phyloP scores from a whole-genome alignment of 1,139 yeast species.

The Pichia sp. region DNA sequence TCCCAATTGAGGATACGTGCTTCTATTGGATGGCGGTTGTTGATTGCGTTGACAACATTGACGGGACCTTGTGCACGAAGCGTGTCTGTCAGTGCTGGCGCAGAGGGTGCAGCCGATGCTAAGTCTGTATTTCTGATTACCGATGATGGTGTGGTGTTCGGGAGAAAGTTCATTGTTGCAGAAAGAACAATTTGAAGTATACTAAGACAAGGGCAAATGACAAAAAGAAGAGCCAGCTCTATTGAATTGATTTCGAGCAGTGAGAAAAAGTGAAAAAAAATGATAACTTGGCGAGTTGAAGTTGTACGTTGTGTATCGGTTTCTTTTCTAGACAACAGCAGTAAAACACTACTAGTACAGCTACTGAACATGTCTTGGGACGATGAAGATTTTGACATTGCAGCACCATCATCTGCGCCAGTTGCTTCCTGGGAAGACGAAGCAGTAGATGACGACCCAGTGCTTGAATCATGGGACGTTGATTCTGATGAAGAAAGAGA shows the following conservation, averaged over 20 bases:
- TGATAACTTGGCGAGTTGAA: not conserved
- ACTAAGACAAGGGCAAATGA: not conserved
- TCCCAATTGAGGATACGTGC: conserved; percentile 75
- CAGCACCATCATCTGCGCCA: conserved; percentile 40
- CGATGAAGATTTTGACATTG: conserved; percentile 84
- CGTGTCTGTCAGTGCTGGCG: conserved; percentile 56
- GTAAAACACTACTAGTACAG: too few species aligned
- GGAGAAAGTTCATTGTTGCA: not conserved
- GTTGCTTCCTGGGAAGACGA: conserved; percentile 66
- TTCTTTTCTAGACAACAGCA: too few species aligned
- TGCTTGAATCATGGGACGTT: conserved; percentile 84
- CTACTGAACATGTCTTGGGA: conserved; percentile 33
- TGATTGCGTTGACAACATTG: conserved; percentile 59
- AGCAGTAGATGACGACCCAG: conserved; percentile 65
- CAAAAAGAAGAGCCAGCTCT: too few species aligned
- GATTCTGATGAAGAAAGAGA: conserved; percentile 57
- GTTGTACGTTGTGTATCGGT: too few species aligned
- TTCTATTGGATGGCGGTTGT: conserved; percentile 86
- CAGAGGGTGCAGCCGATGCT: conserved; percentile 51
- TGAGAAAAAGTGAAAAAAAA: not conserved
- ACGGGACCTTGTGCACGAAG: conserved; percentile 55
- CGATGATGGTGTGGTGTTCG: not conserved
- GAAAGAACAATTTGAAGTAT: not conserved
- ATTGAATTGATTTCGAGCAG: not conserved
- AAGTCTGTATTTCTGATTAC: not conserved